phyloP scores from a whole-genome alignment of 257 asterid species.

The Thymus quinquecostatus region DNA sequence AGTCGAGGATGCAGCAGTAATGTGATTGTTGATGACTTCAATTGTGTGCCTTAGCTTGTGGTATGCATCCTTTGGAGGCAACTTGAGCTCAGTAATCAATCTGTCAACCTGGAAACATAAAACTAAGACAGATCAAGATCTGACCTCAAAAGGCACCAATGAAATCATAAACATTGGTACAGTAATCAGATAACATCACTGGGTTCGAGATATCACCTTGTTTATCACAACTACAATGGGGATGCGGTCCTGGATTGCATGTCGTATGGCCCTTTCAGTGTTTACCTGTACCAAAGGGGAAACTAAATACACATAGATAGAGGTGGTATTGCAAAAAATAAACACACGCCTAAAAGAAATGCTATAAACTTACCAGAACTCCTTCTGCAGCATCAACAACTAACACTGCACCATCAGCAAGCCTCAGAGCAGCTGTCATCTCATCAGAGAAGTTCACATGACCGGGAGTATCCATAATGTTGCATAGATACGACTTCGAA shows the following conservation, averaged over 20 bases:
- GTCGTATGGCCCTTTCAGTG: constrained; percentile 92
- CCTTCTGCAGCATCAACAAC: constrained; percentile 98
- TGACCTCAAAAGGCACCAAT: not conserved
- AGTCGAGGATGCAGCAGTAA: constrained; percentile 84
- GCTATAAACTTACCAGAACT: constrained; percentile 68
- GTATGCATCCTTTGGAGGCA: constrained; percentile 98
- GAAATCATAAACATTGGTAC: constrained; percentile 11
- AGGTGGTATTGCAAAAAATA: constrained; percentile 1
- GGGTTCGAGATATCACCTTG: constrained; percentile 57
- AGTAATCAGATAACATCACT: constrained; percentile 5
- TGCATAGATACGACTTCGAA: constrained; percentile 87
- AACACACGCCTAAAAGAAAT: not conserved
- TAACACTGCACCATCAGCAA: constrained; percentile 98
- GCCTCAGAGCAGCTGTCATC: constrained; percentile 96
- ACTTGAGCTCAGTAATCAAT: constrained; percentile 87
- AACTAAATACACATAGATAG: constrained; percentile 12
- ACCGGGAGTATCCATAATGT: constrained; percentile 95
- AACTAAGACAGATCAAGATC: constrained; percentile 22
- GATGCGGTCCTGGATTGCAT: constrained; percentile 85
- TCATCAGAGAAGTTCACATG: constrained; percentile 98
- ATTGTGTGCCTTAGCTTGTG: constrained; percentile 88
- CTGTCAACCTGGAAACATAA: constrained; percentile 70
- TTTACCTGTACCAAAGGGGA: constrained; percentile 60
- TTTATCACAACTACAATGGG: constrained; percentile 88
- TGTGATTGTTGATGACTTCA: constrained; percentile 82